Conservation (phyloP, 2,329 filamentous ascomycete genomes). For the Trichoderma aggressivum region DNA sequence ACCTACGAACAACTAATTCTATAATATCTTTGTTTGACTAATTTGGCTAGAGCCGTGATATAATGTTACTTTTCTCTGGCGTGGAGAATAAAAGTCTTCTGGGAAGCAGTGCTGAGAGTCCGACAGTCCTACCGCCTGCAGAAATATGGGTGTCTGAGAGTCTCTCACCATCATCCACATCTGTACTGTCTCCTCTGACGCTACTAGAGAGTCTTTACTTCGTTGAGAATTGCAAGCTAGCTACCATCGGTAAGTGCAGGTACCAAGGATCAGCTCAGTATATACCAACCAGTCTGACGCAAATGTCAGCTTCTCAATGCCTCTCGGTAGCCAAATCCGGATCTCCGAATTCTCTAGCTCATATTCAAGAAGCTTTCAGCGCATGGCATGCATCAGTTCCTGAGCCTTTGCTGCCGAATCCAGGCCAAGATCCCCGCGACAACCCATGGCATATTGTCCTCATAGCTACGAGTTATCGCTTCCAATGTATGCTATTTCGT, state of each 20-base stretch:
- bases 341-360: background rate
- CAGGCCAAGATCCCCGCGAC: background rate
- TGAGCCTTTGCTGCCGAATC: background rate
- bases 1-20: background rate
- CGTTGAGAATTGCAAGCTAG: background rate
- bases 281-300: background rate
- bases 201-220: background rate
- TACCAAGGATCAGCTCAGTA: background rate
- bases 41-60: background rate
- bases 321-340: background rate
- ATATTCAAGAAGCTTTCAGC: background rate
- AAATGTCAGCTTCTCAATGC: background rate
- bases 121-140: background rate
- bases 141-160: background rate
- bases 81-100: background rate
- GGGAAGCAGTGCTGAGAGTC: background rate
- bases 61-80: background rate
- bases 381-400: background rate
- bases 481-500: background rate
- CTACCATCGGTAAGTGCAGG: background rate
- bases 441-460: background rate
- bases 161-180: background rate
- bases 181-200: background rate
- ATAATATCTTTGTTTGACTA: background rate
- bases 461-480: background rate